Base-by-base conservation (phyloP, 495 filamentous ascomycete species). In the Tuber melanosporum region DNA sequence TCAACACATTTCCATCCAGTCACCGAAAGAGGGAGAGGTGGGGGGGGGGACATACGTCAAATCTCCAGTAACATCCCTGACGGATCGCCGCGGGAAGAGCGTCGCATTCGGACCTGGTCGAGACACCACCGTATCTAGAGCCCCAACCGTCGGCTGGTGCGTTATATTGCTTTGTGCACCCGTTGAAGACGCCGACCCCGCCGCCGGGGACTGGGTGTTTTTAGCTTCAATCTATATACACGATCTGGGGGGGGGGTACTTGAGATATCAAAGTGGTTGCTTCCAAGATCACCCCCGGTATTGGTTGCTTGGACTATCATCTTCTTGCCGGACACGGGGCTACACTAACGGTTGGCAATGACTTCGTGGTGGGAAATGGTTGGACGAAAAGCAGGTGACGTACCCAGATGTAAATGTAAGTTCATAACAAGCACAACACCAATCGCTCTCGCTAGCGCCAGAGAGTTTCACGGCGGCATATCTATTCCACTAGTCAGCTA, bases 381-480 rank as follows among this genome's bases (percentile, higher is more conserved):
- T 75, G 72, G 78, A 77, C 71, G 75, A 62, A 74, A 7, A n/a
- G n/a, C 47, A 9, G 19, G 19, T 8, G 22, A n/a, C 47, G n/a
- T 52, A 12, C 47, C 87, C 88, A 78, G 86, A 86, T 10, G 90
- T 91, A 83, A 92, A 91, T 12, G 89, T 91, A 71, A 91, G 83
- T 84, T 91, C 86, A 83, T 91, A 92, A 83, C 91, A 92, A 76
- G 88, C 86, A 82, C 91, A 92, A 86, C 91, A 92, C 90, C 89
- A 91, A 7, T 80, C 79, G 8, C 78, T 82, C 84, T 91, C 89
- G 46, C 84, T 88, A 74, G 85, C 84, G 71, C 87, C 88, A 5
- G 82, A 75, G 77, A 90, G 85, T 71, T 85, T 87, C 36, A 90
- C 89, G 41, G 90, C 90, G 5, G 90, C 89, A 7, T 52, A 52